These are phyloP conservation scores for Glarea lozoyensis DNA, from an alignment of 495 filamentous ascomycete species.

Conservation along the genomic window DNA sequence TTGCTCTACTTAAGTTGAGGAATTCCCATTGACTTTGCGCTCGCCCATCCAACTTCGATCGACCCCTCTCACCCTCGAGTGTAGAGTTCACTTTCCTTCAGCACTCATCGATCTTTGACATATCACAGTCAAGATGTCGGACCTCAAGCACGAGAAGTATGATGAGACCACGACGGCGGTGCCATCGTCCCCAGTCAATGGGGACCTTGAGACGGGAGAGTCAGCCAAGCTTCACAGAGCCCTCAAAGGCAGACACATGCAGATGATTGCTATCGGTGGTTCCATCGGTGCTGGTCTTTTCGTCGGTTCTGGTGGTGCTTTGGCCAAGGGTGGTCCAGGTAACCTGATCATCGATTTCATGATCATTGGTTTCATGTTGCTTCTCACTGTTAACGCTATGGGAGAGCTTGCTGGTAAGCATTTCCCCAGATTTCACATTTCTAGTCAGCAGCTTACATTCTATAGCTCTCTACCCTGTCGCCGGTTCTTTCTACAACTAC, in stretches of 20 bases:
- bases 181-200: background rate
- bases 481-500: conserved; percentile 89
- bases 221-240: conserved; percentile 31
- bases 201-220: conserved; percentile 7
- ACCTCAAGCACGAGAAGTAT: conserved; percentile 17
- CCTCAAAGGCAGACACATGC: conserved; percentile 78
- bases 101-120: background rate
- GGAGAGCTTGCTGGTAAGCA: conserved; percentile 80
- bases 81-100: background rate
- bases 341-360: conserved; percentile 81
- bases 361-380: conserved; percentile 84
- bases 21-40: background rate
- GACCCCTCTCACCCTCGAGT: conserved; percentile 1
- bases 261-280: conserved; percentile 96
- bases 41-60: background rate
- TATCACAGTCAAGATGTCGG: conserved; percentile 3
- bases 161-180: conserved; percentile 2
- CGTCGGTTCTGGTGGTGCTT: conserved; percentile 80
- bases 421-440: background rate
- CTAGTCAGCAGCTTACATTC: conserved; percentile 7
- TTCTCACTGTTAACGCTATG: conserved; percentile 84
- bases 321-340: conserved; percentile 74
- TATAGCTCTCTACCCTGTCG: conserved; percentile 51
- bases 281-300: conserved; percentile 94
- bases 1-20: background rate